Evolutionary conservation across 768 basidiomycete species (phyloP), one percentile per base, ranked within the genome.

Genomic region (Boletus fagicola): DNA sequence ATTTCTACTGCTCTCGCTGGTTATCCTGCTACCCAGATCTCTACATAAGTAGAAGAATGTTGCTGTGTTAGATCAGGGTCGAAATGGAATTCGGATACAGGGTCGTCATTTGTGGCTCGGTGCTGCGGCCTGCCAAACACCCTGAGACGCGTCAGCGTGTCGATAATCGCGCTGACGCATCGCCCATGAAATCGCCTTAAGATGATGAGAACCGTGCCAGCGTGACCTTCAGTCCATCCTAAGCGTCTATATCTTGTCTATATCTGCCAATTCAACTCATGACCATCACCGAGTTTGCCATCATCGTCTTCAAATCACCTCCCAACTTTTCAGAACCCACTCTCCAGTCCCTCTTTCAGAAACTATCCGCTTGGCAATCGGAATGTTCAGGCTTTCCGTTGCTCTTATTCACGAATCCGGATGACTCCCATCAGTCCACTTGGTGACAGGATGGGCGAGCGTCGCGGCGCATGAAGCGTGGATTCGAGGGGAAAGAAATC

Each of bases 391-490:
- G 75, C 16, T 75, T 74, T 59, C 74, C 77, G 15, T 57, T 81
- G n/a, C 63, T 68, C 28, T 80, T 75, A 62, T 81, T 76, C 65
- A 59, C 65, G 4, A 51, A 56, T 39, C 38, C 54, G 22, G 49
- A 56, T 2, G 62, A 68, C 30, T 51, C 69, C 1, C 43, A 53
- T 7, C 54, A 65, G 28, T 80, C 3, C 75, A 77, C 62, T 59
- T 82, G 28, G 62, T 80, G 31, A 75, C 78, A 0, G 79, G 80
- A 12, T 83, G 81, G 81, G 40, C 65, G 51, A 72, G 72, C 55
- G 74, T 76, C 24, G 62, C 57, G 12, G 73, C 75, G 10, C 80
- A 82, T 61, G 59, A 72, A 28, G 66, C 68, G 38, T 82, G 78
- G 77, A 76, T 80, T 18, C 60, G 57, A 6, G 77, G 76, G 53